Evolutionary conservation across 2,329 filamentous ascomycete genomes (phyloP).

Genomic region (Pestalotiopsis sp.): DNA sequence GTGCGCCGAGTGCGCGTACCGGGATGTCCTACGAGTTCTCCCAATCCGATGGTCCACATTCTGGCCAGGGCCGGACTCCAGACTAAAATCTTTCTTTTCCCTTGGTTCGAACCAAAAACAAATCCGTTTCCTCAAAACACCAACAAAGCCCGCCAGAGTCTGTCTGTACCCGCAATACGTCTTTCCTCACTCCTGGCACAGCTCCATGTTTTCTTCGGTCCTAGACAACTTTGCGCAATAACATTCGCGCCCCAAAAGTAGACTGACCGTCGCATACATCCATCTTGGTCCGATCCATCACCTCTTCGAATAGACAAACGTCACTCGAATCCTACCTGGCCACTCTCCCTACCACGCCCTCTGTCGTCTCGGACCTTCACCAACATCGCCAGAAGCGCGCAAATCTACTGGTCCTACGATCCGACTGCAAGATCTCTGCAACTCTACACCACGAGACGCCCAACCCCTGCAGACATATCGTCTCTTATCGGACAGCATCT

Average conservation of each 20-base stretch:
- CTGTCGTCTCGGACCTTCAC: not conserved
- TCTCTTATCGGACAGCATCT: not conserved
- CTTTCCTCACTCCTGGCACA: not conserved
- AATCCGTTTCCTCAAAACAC: not conserved
- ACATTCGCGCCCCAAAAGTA: not conserved
- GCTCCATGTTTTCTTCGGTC: not conserved
- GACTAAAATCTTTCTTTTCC: slow-evolving; percentile 5
- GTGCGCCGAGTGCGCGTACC: not conserved
- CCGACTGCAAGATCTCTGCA: not conserved
- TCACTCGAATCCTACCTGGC: not conserved
- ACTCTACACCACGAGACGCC: not conserved
- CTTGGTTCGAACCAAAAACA: slow-evolving; percentile 2
- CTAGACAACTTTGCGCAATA: not conserved
- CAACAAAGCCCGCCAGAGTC: not conserved
- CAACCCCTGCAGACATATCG: not conserved
- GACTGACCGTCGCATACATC: not conserved
- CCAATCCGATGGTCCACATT: not conserved
- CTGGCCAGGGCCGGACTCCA: slow-evolving; percentile 1
- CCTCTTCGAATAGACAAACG: not conserved
- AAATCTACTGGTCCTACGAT: not conserved
- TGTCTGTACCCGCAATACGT: not conserved
- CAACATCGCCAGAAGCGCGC: not conserved
- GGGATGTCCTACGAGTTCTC: not conserved
- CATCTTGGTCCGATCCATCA: not conserved
- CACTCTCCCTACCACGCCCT: not conserved